Evolutionary conservation across 176 grass and related monocot species (phyloP).

Genomic region (Triticum dicoccoides): DNA sequence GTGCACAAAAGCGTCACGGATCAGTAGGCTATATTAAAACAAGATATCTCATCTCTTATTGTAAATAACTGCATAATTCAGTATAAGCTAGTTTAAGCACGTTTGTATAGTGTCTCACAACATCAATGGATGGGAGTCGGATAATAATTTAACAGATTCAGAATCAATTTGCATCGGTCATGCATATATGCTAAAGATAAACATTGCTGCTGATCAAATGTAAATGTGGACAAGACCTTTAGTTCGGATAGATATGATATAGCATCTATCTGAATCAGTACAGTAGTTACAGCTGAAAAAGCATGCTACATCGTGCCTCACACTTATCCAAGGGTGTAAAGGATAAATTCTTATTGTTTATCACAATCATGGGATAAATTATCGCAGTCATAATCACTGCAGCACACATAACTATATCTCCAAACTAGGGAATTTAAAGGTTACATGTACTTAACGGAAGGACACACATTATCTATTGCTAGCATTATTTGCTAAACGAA

Average conservation of each 20-base stretch:
- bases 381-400: background rate
- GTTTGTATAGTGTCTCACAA: background rate
- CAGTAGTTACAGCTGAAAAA: background rate
- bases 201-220: background rate
- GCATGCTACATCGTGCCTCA: background rate
- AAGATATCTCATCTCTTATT: background rate
- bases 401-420: background rate
- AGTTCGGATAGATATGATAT: background rate
- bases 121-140: background rate
- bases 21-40: background rate
- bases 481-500: slow-evolving; percentile 5
- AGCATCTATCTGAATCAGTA: background rate
- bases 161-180: background rate
- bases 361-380: background rate
- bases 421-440: background rate
- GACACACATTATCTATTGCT: background rate
- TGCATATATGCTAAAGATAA: background rate
- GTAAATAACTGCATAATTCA: background rate
- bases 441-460: slow-evolving; percentile 18
- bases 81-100: slow-evolving; percentile 9
- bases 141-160: slow-evolving; percentile 1
- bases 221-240: background rate
- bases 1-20: background rate
- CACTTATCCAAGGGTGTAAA: background rate
- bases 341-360: background rate